These are phyloP conservation scores for Alternaria atra DNA, from an alignment of 2,329 filamentous ascomycete species.

Conservation along the genomic window DNA sequence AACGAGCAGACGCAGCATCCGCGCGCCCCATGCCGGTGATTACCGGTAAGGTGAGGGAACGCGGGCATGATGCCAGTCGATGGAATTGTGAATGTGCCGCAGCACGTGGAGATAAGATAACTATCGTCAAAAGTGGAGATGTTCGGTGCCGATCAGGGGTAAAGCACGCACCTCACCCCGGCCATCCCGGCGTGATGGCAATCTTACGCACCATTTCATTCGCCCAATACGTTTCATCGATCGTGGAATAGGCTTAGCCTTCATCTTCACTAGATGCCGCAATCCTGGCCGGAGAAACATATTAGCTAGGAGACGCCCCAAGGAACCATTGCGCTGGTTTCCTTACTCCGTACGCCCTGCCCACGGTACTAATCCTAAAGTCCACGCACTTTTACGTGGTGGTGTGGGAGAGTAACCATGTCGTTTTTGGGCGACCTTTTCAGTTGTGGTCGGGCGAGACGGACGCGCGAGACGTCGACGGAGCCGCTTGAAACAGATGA, in stretches of 20 bases:
- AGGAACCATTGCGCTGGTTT: constrained; percentile 5
- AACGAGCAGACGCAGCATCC: neutral
- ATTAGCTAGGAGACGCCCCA: constrained; percentile 9
- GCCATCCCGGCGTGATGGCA: constrained; percentile 5
- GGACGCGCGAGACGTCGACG: constrained; percentile 10
- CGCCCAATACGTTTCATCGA: constrained; percentile 15
- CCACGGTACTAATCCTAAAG: constrained; percentile 7
- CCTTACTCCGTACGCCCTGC: constrained; percentile 6
- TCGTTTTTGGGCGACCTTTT: constrained; percentile 21
- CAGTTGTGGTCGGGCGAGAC: constrained; percentile 17
- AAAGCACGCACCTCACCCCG: constrained; percentile 4
- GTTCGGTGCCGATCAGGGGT: constrained; percentile 18
- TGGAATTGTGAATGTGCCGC: neutral
- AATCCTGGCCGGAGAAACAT: constrained; percentile 9
- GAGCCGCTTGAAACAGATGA: constrained; percentile 7
- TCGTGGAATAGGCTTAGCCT: constrained; percentile 9
- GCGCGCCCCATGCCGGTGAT: neutral
- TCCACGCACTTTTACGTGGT: constrained; percentile 7
- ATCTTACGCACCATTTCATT: constrained; percentile 10
- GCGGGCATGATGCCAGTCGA: constrained; percentile 1
- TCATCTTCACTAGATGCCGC: constrained; percentile 1
- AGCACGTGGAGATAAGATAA: constrained; percentile 14
- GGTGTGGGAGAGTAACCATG: constrained; percentile 16
- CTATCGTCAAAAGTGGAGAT: constrained; percentile 7
- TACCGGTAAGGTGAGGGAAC: neutral